Conservation (phyloP, 129 eudicot genomes). For the Glebionis coronaria region DNA sequence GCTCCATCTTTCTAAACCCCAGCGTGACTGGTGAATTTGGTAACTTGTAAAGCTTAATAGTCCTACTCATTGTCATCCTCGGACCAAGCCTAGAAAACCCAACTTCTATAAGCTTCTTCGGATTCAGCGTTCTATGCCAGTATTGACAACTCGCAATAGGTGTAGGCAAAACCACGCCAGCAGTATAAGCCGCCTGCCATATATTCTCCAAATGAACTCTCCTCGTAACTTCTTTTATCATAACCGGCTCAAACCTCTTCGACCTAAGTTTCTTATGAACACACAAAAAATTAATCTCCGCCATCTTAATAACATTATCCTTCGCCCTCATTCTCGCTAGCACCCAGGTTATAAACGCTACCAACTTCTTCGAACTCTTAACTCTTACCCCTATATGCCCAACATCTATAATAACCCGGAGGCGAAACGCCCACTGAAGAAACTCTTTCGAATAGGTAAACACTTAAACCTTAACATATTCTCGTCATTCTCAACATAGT, state of each 20-base stretch:
- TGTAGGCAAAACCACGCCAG: constrained; percentile 63
- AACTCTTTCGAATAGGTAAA: constrained; percentile 61
- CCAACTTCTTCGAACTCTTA: constrained; percentile 55
- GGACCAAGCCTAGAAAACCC: constrained; percentile 65
- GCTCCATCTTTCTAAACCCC: constrained; percentile 62
- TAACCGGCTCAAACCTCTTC: constrained; percentile 59
- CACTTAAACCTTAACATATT: constrained; percentile 69
- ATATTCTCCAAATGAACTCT: constrained; percentile 63
- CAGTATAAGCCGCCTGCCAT: constrained; percentile 76
- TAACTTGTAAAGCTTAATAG: constrained; percentile 55
- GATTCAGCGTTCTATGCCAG: constrained; percentile 62
- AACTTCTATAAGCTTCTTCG: constrained; percentile 60
- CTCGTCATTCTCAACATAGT: constrained; percentile 73
- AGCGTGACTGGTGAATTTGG: constrained; percentile 41
- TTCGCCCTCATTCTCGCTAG: constrained; percentile 57
- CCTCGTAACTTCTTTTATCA: constrained; percentile 68
- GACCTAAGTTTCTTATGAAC: constrained; percentile 72
- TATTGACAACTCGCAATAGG: constrained; percentile 57
- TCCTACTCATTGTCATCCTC: constrained; percentile 66
- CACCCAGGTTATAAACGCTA: constrained; percentile 58
- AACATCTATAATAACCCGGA: constrained; percentile 48
- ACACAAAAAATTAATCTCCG: constrained; percentile 59
- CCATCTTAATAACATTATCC: constrained; percentile 44
- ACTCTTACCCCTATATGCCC: constrained; percentile 75
- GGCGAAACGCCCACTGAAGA: constrained; percentile 63